Percentiles rank a stretch among this genome's conserved stretches.
phyloP scores from a whole-genome alignment of 225 moss, liverwort and hornwort genomes.

The Bryum argenteum region DNA sequence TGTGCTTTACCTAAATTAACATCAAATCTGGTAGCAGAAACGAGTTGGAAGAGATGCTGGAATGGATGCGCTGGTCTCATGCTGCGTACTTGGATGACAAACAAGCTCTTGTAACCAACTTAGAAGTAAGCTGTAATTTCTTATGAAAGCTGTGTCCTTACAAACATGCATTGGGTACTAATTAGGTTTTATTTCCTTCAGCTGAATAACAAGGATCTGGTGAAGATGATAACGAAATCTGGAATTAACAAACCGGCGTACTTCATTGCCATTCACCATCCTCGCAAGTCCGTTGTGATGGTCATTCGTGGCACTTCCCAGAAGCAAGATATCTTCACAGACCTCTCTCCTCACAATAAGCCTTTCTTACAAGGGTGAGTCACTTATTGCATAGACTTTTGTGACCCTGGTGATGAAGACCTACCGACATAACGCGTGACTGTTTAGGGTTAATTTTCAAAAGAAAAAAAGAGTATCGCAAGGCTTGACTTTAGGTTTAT shows the following conservation, averaged over 20 bases:
- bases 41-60: constrained; percentile 42
- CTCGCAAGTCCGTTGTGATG: constrained; percentile 55
- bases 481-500: no score
- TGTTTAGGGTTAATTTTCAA: no score
- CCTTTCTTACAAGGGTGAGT: constrained; percentile 58
- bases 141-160: neutral
- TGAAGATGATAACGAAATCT: constrained; percentile 51
- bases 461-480: no score
- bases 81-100: constrained; percentile 43
- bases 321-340: constrained; percentile 68
- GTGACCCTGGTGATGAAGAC: neutral
- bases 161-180: neutral
- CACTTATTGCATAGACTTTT: neutral
- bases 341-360: constrained; percentile 66
- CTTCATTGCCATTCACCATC: constrained; percentile 60
- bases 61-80: constrained; percentile 45
- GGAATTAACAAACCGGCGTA: constrained; percentile 67
- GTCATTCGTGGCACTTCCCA: constrained; percentile 70
- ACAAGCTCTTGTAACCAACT: constrained; percentile 26
- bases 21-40: constrained; percentile 27
- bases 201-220: constrained; percentile 50
- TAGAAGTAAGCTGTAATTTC: constrained; percentile 21
- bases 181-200: constrained; percentile 14
- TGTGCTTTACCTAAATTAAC: no score
- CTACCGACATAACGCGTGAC: no score